Percentiles rank a stretch among this genome's conserved stretches.
phyloP scores from a whole-genome alignment of 768 basidiomycete genomes.

The Mycena crocata region DNA sequence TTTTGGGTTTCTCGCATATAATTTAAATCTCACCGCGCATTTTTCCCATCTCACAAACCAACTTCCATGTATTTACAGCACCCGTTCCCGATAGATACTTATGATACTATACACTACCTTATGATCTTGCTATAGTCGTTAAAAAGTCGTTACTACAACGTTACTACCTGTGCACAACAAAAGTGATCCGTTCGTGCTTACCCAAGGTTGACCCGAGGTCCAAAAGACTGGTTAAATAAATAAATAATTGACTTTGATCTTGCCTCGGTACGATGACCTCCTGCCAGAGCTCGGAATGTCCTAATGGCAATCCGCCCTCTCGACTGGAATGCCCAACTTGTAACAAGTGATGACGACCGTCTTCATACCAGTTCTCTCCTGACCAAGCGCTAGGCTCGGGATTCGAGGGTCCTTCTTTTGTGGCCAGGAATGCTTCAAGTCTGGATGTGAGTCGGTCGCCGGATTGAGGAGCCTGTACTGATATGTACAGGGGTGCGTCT shows the following conservation, averaged over 20 bases:
- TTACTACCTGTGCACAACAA: background rate
- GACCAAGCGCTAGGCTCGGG: conserved; percentile 65
- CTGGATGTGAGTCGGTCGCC: conserved; percentile 75
- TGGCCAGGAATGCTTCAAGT: conserved; percentile 96
- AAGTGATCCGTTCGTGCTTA: conserved; percentile 1
- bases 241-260: background rate
- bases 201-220: background rate
- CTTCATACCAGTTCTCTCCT: conserved; percentile 9
- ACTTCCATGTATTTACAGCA: conserved; percentile 32
- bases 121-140: conserved; percentile 29
- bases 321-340: conserved; percentile 94
- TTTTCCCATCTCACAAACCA: conserved; percentile 23
- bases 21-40: conserved; percentile 36
- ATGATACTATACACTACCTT: conserved; percentile 23
- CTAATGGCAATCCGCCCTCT: conserved; percentile 87
- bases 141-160: background rate
- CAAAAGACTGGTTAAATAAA: too few species aligned
- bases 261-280: conserved; percentile 39
- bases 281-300: conserved; percentile 79
- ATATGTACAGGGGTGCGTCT: conserved; percentile 50
- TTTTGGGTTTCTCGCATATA: conserved; percentile 35
- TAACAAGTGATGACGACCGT: conserved; percentile 71
- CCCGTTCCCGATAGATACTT: conserved; percentile 28
- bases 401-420: conserved; percentile 92
- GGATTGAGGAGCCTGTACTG: conserved; percentile 27